These are phyloP conservation scores for Thermoascus crustaceus DNA, from an alignment of 2,329 filamentous ascomycete species.

Conservation along the genomic window DNA sequence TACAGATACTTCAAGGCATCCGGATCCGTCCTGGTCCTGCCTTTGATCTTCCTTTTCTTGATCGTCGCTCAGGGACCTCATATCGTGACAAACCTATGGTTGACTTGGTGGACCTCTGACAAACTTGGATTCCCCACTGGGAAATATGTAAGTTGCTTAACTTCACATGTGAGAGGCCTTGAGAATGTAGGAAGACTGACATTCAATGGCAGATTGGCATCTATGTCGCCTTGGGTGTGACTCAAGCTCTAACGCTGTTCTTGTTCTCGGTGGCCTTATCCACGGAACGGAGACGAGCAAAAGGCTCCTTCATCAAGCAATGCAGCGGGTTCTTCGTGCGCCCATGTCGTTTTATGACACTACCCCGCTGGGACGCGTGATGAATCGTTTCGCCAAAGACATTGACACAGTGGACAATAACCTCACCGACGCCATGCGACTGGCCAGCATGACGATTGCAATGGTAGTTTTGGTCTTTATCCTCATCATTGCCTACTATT, in stretches of 20 bases:
- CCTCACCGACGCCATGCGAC: slow-evolving; percentile 73
- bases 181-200: background rate
- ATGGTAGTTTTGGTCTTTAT: slow-evolving; percentile 72
- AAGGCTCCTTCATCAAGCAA: slow-evolving; percentile 64
- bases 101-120: slow-evolving; percentile 78
- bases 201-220: slow-evolving; percentile 45
- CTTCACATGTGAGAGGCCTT: background rate
- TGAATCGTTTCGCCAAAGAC: slow-evolving; percentile 83
- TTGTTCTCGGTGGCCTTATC: slow-evolving; percentile 62
- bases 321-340: slow-evolving; percentile 57
- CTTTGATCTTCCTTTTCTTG: slow-evolving; percentile 53
- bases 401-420: slow-evolving; percentile 91
- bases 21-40: slow-evolving; percentile 47
- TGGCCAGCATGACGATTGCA: slow-evolving; percentile 75
- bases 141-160: slow-evolving; percentile 44
- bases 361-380: slow-evolving; percentile 81
- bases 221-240: slow-evolving; percentile 59
- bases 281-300: slow-evolving; percentile 71
- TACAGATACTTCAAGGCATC: slow-evolving; percentile 63
- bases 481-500: slow-evolving; percentile 80
- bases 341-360: slow-evolving; percentile 85
- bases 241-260: slow-evolving; percentile 67
- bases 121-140: slow-evolving; percentile 46
- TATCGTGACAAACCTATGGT: slow-evolving; percentile 76
- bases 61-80: slow-evolving; percentile 69